Percentiles rank a stretch among this genome's conserved stretches.
Conservation (phyloP, 352 stramenopile species). For the Aphanomyces euteiches region DNA sequence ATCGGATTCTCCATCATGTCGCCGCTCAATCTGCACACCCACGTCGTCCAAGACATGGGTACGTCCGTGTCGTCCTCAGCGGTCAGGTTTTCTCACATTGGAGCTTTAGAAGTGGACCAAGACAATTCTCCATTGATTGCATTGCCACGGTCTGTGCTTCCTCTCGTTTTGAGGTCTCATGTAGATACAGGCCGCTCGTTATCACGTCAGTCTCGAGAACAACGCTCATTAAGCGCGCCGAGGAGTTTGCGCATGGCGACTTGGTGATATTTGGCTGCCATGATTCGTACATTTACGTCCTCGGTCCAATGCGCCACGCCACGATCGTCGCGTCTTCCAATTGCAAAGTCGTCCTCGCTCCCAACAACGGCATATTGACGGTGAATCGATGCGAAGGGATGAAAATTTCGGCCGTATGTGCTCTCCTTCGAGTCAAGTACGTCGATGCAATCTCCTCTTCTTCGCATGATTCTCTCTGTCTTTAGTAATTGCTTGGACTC, state of each 20-base stretch:
- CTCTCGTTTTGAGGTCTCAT: background rate
- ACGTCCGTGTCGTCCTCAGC: background rate
- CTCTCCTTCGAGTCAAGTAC: constrained; percentile 84
- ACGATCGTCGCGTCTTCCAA: constrained; percentile 92
- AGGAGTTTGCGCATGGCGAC: constrained; percentile 62
- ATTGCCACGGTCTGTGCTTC: background rate
- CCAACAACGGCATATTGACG: constrained; percentile 87
- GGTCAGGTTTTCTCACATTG: background rate
- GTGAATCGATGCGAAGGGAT: constrained; percentile 94
- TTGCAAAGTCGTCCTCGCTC: constrained; percentile 94
- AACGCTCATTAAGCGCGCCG: constrained; percentile 71
- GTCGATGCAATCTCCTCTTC: background rate
- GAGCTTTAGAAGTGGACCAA: constrained; percentile 9
- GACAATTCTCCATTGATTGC: background rate
- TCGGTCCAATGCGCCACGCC: constrained; percentile 91
- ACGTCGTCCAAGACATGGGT: constrained; percentile 19
- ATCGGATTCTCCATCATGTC: constrained; percentile 58
- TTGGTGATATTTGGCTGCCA: constrained; percentile 89
- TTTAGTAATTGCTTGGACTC: constrained; percentile 93
- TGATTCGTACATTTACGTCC: constrained; percentile 93
- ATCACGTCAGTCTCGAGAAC: constrained; percentile 48
- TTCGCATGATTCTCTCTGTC: constrained; percentile 24
- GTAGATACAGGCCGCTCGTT: constrained; percentile 10
- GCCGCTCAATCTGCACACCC: constrained; percentile 26
- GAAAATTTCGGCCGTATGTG: constrained; percentile 79